Evolutionary conservation across 2,329 filamentous ascomycete species (phyloP).

Genomic region (Chrysoporthe puriensis): DNA sequence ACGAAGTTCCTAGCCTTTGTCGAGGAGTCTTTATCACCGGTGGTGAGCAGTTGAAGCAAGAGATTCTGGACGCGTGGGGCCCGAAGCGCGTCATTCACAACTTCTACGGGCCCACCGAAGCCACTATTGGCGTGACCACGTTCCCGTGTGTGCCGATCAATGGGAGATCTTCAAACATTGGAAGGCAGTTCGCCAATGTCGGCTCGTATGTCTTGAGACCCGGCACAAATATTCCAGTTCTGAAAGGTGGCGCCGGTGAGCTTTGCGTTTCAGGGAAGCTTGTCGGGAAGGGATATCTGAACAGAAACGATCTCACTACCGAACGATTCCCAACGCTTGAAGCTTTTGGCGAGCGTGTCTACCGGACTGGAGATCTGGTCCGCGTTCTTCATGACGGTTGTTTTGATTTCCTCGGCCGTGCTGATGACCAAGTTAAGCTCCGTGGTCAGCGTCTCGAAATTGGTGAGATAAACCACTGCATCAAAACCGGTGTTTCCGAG

Average conservation of each 20-base stretch:
- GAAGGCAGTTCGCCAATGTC: slow-evolving; percentile 83
- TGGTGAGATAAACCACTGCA: slow-evolving; percentile 86
- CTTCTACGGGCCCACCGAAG: slow-evolving; percentile 89
- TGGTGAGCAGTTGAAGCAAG: slow-evolving; percentile 84
- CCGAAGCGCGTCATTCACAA: slow-evolving; percentile 83
- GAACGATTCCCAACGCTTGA: slow-evolving; percentile 74
- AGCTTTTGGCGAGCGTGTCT: slow-evolving; percentile 65
- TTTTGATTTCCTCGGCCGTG: slow-evolving; percentile 85
- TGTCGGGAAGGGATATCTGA: slow-evolving; percentile 88
- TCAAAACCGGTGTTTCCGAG: slow-evolving; percentile 60
- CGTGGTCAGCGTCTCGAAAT: slow-evolving; percentile 88
- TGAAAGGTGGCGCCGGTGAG: slow-evolving; percentile 81
- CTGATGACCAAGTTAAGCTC: slow-evolving; percentile 91
- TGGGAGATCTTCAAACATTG: slow-evolving; percentile 86
- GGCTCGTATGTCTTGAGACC: slow-evolving; percentile 78
- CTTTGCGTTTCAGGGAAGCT: slow-evolving; percentile 86
- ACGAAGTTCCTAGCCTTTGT: slow-evolving; percentile 79
- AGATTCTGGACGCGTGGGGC: slow-evolving; percentile 87
- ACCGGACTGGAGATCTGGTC: slow-evolving; percentile 88
- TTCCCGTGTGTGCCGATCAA: slow-evolving; percentile 78
- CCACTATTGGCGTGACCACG: slow-evolving; percentile 91
- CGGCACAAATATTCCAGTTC: slow-evolving; percentile 69
- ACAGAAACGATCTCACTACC: slow-evolving; percentile 74
- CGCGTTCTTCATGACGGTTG: slow-evolving; percentile 78
- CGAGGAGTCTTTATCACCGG: slow-evolving; percentile 91